Conservation (phyloP, 2,329 filamentous ascomycete species). For the Chrysoporthe cubensis region DNA sequence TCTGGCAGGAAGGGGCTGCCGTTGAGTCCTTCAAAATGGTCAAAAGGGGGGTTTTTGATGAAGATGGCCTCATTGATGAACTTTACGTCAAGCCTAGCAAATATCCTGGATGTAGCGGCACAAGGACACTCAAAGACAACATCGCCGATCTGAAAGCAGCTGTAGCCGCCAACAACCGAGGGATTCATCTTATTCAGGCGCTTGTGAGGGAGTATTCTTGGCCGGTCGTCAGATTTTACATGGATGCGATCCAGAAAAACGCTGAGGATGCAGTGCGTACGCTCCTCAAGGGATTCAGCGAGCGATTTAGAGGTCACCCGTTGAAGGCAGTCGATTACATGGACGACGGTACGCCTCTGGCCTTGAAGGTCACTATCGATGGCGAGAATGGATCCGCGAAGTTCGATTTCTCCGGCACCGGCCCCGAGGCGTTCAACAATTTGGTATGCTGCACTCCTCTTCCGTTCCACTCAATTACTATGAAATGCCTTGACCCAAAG, state of each 20-base stretch:
- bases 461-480: background rate
- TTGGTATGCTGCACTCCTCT: conserved; percentile 53
- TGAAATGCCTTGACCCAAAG: background rate
- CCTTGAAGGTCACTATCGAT: conserved; percentile 75
- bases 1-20: conserved; percentile 67
- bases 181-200: conserved; percentile 76
- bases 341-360: conserved; percentile 83
- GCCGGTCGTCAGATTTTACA: conserved; percentile 79
- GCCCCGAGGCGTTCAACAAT: conserved; percentile 75
- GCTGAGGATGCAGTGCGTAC: conserved; percentile 77
- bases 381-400: conserved; percentile 73
- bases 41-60: conserved; percentile 75
- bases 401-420: conserved; percentile 78
- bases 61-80: conserved; percentile 72
- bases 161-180: conserved; percentile 84
- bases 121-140: conserved; percentile 79
- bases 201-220: conserved; percentile 80
- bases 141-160: conserved; percentile 86
- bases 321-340: conserved; percentile 79
- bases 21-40: conserved; percentile 74
- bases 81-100: conserved; percentile 74
- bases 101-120: conserved; percentile 77
- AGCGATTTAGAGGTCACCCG: conserved; percentile 68
- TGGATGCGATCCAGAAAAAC: conserved; percentile 81
- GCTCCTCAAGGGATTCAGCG: conserved; percentile 71